Evolutionary conservation across 768 basidiomycete genomes (phyloP), one percentile per base, ranked within the genome.

Genomic region (Pholiota microspora): DNA sequence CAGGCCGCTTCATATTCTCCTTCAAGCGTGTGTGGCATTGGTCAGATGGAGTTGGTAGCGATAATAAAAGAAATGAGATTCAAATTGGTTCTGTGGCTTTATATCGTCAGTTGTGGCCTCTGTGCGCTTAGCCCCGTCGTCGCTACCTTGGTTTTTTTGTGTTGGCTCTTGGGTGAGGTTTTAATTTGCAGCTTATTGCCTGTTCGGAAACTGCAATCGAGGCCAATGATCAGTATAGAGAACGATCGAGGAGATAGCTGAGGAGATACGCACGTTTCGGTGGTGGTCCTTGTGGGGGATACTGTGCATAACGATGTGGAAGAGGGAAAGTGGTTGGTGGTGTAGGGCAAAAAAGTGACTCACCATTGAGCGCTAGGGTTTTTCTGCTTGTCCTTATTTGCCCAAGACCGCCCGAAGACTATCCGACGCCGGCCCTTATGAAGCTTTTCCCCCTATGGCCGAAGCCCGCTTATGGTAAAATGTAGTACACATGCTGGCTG

Each of bases 281-380:
- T 51, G 38, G n/a, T 16, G 34, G 25, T 36, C n/a, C 38, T 16
- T 25, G 1, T 15, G 40, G 21, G 45, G 45, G 53, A 24, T 18
- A 54, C 2, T 48, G 34, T 36, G 53, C 45, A 50, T 51, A 55
- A 58, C 55, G 51, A 31, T 32, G 55, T 45, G 49, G 51, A 42
- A 9, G 47, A 28, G 38, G 51, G 21, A 23, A 46, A 52, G 28
- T 36, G 8, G 29, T 31, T 31, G 29, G 31, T 31, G 42, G 32
- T 18, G 45, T 49, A 29, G 13, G 23, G 29, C 46, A 50, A 54
- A 51, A 47, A 44, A 24, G 3, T 47, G 57, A 53, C 45, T 54
- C 52, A 45, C 24, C 13, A 40, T 57, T 59, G 60, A 58, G 60
- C 60, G 51, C 47, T 62, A 62, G 60, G 60, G 60, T 62, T 62